Percentiles rank a stretch among this genome's conserved stretches.
These are phyloP conservation scores for Arthonia radiata DNA, from an alignment of 495 filamentous ascomycete genomes.

Conservation along the genomic window DNA sequence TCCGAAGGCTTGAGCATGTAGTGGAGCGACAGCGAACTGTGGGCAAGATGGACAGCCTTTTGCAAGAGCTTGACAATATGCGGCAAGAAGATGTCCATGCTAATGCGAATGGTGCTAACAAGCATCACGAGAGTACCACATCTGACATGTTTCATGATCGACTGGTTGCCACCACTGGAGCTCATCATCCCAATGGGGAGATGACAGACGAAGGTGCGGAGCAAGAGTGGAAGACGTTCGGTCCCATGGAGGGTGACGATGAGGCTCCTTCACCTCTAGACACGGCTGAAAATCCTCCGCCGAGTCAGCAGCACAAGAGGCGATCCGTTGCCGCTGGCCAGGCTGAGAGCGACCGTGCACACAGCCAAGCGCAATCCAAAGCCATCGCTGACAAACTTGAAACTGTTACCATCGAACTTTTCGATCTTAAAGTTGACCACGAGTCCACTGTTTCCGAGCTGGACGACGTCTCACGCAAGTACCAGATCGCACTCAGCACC, in stretches of 20 bases:
- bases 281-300: neutral
- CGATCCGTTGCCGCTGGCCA: too few relatives aligned
- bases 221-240: neutral
- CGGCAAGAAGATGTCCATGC: constrained; percentile 29
- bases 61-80: constrained; percentile 71
- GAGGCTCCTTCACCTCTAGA: neutral
- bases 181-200: neutral
- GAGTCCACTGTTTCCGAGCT: constrained; percentile 62
- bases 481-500: constrained; percentile 64
- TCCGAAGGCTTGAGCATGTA: constrained; percentile 81
- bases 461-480: constrained; percentile 63
- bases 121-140: constrained; percentile 8
- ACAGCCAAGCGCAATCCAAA: constrained; percentile 57
- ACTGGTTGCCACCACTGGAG: constrained; percentile 5
- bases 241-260: neutral
- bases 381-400: constrained; percentile 86
- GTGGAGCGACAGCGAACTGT: constrained; percentile 87
- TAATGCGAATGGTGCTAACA: constrained; percentile 5
- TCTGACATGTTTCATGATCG: constrained; percentile 9
- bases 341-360: too few relatives aligned
- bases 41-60: constrained; percentile 74
- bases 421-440: constrained; percentile 74
- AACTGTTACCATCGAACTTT: constrained; percentile 72
- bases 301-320: neutral
- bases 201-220: neutral